Percentiles rank a stretch among this genome's conserved stretches.
Conservation (phyloP, 2,329 filamentous ascomycete genomes). For the Diaporthe citrichinensis region DNA sequence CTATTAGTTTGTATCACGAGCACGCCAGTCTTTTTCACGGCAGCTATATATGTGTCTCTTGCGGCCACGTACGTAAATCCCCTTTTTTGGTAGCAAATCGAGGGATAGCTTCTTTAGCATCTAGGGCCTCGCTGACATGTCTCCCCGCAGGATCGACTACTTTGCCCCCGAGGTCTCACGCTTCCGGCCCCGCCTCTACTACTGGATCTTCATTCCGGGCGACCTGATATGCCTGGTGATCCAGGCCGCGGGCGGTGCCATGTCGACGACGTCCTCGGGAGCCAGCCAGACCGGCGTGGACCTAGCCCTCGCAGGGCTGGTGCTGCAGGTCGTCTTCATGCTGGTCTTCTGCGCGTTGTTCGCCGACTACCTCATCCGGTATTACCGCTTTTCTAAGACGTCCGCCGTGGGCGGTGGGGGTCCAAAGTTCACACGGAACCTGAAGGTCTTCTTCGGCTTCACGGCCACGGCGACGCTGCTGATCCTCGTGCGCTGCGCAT, state of each 20-base stretch:
- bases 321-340: conserved; percentile 65
- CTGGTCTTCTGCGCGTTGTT: conserved; percentile 60
- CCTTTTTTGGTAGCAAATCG: no score
- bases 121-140: not conserved
- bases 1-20: conserved; percentile 68
- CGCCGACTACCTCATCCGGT: conserved; percentile 55
- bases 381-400: conserved; percentile 41
- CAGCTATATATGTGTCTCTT: conserved; percentile 77
- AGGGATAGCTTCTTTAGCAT: not conserved
- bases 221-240: conserved; percentile 66
- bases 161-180: conserved; percentile 47
- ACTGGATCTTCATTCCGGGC: conserved; percentile 60
- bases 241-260: conserved; percentile 65
- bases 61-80: conserved; percentile 44
- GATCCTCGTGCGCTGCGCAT: conserved; percentile 70
- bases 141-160: conserved; percentile 46
- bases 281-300: conserved; percentile 59
- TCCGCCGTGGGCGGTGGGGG: conserved; percentile 42
- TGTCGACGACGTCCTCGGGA: conserved; percentile 55
- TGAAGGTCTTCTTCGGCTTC: conserved; percentile 66
- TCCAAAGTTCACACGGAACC: conserved; percentile 46
- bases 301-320: conserved; percentile 65
- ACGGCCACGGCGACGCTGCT: conserved; percentile 65
- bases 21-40: conserved; percentile 69
- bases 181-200: conserved; percentile 50